Evolutionary conservation across 192 early-diverging fungal genomes (phyloP), one percentile per base, ranked within the genome.

Genomic region (Coemansia biformis): DNA sequence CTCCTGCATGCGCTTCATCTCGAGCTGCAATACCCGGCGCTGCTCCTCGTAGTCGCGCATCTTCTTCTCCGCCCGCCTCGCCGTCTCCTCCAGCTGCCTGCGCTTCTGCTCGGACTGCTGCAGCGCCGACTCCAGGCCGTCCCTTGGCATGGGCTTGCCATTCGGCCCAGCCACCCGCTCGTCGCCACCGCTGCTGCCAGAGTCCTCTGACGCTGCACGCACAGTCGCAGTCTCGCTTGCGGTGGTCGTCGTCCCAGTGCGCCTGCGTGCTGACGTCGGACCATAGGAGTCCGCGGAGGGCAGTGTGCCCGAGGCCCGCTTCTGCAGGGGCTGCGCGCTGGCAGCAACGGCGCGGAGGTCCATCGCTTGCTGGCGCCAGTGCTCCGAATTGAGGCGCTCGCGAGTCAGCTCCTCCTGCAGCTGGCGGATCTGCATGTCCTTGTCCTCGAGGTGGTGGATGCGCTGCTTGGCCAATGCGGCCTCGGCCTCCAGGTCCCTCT

Each of bases 161-260:
- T n/a, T n/a, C n/a, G n/a, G n/a, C n/a, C n/a, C n/a, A n/a, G n/a
- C n/a, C n/a, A n/a, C n/a, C n/a, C n/a, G 47, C 24, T 10, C 14
- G 14, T 26, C 15, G 13, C 43, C 44, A 6, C n/a, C 43, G 18
- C 13, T 37, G 11, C 15, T 45, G 2, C 35, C 57, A 1, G 69
- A 73, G 10, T 34, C 34, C 16, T 73, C 69, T 6, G 69, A 73
- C 10, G 47, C 58, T 21, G 69, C 58, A 3, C 63, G 62, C 43
- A 73, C 38, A 7, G 69, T 73, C 18, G 57, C 43, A 0, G 69
- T 61, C 46, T 73, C 69, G 58, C 69, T 73, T 15, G 63, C 52
- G 0, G 63, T 59, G 4, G 66, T 61, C 21, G 53, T 49, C 0
- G 66, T 68, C 14, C 63, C 69, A 2, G 69, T 62, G 7, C 69